Percentiles rank a stretch among this genome's conserved stretches.
phyloP scores from a whole-genome alignment of 495 filamentous ascomycete genomes.

The Hypomontagnella monticulosa region DNA sequence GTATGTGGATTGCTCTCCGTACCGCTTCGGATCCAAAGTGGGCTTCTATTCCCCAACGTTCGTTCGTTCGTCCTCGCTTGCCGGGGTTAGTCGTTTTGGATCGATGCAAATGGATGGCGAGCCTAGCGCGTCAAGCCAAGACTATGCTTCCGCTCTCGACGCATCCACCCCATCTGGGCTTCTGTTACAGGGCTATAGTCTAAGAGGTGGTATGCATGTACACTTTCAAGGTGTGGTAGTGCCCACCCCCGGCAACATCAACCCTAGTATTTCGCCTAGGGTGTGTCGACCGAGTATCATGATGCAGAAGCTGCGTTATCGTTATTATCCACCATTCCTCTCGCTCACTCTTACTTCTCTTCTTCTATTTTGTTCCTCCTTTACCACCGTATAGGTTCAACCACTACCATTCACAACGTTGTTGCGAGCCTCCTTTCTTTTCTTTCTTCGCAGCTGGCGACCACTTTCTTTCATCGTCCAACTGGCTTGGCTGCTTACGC shows the following conservation, averaged over 20 bases:
- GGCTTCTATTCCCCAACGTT: not conserved
- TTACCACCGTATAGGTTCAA: conserved; percentile 52
- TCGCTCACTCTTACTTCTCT: conserved; percentile 41
- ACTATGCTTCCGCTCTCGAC: conserved; percentile 42
- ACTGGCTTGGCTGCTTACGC: conserved; percentile 67
- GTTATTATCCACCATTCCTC: conserved; percentile 43
- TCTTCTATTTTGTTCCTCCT: conserved; percentile 52
- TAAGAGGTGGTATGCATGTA: conserved; percentile 13
- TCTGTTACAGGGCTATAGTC: conserved; percentile 35
- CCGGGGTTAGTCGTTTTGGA: conserved; percentile 39
- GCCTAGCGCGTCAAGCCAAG: conserved; percentile 43
- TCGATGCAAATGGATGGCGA: conserved; percentile 37
- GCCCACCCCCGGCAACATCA: conserved; percentile 23
- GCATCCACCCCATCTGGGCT: conserved; percentile 43
- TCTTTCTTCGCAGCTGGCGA: conserved; percentile 63
- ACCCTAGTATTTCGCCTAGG: conserved; percentile 39
- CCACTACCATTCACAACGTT: conserved; percentile 56
- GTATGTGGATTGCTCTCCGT: not conserved
- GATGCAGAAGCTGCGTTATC: conserved; percentile 43
- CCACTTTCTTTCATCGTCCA: conserved; percentile 65
- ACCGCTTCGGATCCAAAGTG: not conserved
- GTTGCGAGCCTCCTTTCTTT: conserved; percentile 58
- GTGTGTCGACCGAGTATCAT: conserved; percentile 40
- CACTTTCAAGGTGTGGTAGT: conserved; percentile 32
- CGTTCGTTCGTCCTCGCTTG: conserved; percentile 14